Evolutionary conservation across 306 rosid species (phyloP), one percentile per base, ranked within the genome.

Genomic region (Alnus rubra): DNA sequence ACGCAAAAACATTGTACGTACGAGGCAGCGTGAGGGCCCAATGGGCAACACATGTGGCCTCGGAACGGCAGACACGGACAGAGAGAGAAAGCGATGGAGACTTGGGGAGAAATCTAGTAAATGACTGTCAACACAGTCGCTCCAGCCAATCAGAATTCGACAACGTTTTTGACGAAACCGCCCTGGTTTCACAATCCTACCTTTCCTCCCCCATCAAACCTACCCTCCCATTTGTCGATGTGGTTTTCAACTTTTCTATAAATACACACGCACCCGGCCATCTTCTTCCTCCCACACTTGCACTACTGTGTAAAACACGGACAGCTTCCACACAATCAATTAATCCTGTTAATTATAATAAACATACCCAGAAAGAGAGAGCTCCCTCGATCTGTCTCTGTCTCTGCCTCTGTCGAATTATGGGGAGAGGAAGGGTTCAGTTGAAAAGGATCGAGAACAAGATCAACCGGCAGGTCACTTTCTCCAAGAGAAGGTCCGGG

Each of bases 401-500:
- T 23, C 28, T 23, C 28, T 23, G 28, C 28, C 28, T 23, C 28
- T 23, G 28, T 23, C 28, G 28, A 23, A 23, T 33, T 33, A 63
- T 94, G 98, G 97, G 97, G 37, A 82, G 98, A 49, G 98, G 98
- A 76, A 87, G 90, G 74, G 97, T 94, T 80, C 89, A 91, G 82
- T 62, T 94, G 92, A 94, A 90, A 91, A 89, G 97, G 79, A 94
- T 94, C 58, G 98, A 94, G 87, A 94, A 94, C 90, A 92, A 92
- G 86, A 89, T 94, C 84, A 92, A 91, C 11, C 85, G 97, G 52
- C 98, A 94, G 48, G 98, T 94, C 3, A 91, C 98, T 4, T 94
- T 94, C 86, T 92, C 98, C 0, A 94, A 94, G 87, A 89, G 98
- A 53, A 85, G 97, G 73, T 82, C 93, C 1, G 98, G 98, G 53